A percentile compares a stretch with the other conserved stretches of the same genome.
Evolutionary conservation across 1,284 basidiomycete genomes (phyloP).

Genomic region (Pseudozyma sp.): DNA sequence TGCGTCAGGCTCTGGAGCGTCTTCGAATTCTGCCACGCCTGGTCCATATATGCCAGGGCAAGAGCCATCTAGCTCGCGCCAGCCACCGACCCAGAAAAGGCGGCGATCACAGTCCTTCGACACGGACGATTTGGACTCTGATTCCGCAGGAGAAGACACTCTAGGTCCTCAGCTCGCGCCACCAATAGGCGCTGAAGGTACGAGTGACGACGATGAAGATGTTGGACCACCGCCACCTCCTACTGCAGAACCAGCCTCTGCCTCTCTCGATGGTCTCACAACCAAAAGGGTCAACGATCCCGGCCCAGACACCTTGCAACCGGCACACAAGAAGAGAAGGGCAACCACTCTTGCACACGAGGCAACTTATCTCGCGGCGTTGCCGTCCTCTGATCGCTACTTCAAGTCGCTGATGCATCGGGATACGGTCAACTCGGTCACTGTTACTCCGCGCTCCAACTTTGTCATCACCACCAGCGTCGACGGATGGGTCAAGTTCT

Average conservation of each 20-base stretch:
- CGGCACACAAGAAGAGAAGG: conserved; percentile 37
- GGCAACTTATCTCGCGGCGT: conserved; percentile 86
- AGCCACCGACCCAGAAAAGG: background rate
- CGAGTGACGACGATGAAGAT: conserved; percentile 18
- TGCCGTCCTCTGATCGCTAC: conserved; percentile 92
- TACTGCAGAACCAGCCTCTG: background rate
- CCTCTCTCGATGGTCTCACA: background rate
- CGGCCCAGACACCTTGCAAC: background rate
- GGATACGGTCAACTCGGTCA: conserved; percentile 87
- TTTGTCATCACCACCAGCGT: conserved; percentile 94
- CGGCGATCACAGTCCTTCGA: conserved; percentile 30
- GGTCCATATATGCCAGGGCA: conserved; percentile 7
- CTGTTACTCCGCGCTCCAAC: conserved; percentile 71
- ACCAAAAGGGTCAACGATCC: conserved; percentile 15
- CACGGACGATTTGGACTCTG: conserved; percentile 21
- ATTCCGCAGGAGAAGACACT: conserved; percentile 8
- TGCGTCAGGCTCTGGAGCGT: background rate
- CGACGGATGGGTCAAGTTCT: conserved; percentile 95
- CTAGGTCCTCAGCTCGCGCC: conserved; percentile 14
- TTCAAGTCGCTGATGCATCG: conserved; percentile 99
- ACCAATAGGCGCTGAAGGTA: background rate
- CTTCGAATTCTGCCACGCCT: conserved; percentile 16
- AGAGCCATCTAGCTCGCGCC: background rate
- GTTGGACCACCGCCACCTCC: conserved; percentile 33
- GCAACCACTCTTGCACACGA: conserved; percentile 74